Conservation (phyloP, 805 yeast genomes). For the Cyberlindnera xishuangbannaensis region DNA sequence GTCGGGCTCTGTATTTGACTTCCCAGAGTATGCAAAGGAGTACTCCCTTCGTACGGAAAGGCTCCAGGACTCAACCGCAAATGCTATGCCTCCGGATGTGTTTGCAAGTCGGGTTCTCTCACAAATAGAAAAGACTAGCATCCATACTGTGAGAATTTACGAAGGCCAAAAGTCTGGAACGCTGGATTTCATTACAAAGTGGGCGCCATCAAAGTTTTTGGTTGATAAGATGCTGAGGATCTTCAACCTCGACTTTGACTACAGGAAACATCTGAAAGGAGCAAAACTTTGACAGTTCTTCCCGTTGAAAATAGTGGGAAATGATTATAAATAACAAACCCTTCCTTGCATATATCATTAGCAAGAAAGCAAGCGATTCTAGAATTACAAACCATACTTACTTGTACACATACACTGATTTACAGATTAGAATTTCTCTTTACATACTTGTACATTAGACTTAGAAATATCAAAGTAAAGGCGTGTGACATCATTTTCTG, state of each 20-base stretch:
- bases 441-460: too few relatives aligned
- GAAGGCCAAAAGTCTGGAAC: slow-evolving; percentile 19
- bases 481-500: too few relatives aligned
- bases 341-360: too few relatives aligned
- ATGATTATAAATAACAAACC: too few relatives aligned
- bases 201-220: slow-evolving; percentile 9
- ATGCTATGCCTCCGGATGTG: slow-evolving; percentile 29
- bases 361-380: too few relatives aligned
- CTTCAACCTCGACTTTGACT: slow-evolving; percentile 20
- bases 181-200: slow-evolving; percentile 5
- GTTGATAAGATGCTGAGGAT: slow-evolving; percentile 15
- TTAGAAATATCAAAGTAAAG: too few relatives aligned
- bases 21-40: slow-evolving; percentile 14
- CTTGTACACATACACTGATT: too few relatives aligned
- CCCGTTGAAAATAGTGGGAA: too few relatives aligned
- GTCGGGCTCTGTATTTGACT: slow-evolving; percentile 18
- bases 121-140: slow-evolving; percentile 25
- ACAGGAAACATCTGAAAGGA: slow-evolving; percentile 17
- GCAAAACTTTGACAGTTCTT: too few relatives aligned
- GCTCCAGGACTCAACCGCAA: slow-evolving; percentile 2
- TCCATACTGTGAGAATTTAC: slow-evolving; percentile 15
- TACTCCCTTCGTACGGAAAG: slow-evolving; percentile 9
- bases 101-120: slow-evolving; percentile 37
- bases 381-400: too few relatives aligned
- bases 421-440: too few relatives aligned